Percentiles rank a stretch among this genome's conserved stretches.
phyloP scores from a whole-genome alignment of 306 rosid genomes.

The Geum urbanum region DNA sequence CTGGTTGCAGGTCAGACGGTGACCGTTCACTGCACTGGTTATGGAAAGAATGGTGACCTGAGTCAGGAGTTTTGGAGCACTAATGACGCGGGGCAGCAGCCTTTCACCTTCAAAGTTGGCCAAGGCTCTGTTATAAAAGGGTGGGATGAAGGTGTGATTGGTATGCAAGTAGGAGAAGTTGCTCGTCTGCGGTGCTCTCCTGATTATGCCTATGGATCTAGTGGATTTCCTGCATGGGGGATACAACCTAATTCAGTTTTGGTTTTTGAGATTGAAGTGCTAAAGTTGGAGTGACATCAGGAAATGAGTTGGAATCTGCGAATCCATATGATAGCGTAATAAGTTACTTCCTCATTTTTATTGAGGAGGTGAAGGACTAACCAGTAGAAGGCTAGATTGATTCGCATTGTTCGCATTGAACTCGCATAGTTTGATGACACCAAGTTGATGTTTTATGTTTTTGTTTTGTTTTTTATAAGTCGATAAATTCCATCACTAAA shows the following conservation, averaged over 20 bases:
- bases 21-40: slow-evolving; percentile 96
- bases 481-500: too few species aligned
- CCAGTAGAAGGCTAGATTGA: background rate
- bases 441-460: too few species aligned
- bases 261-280: slow-evolving; percentile 85
- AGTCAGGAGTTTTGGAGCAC: slow-evolving; percentile 95
- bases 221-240: slow-evolving; percentile 86
- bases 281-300: slow-evolving; percentile 15
- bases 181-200: slow-evolving; percentile 98
- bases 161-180: slow-evolving; percentile 90
- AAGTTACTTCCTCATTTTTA: background rate
- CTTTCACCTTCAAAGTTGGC: slow-evolving; percentile 74
- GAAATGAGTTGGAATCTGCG: background rate
- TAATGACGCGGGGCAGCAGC: slow-evolving; percentile 80
- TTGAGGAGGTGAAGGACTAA: background rate
- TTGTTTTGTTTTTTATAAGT: too few species aligned
- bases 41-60: slow-evolving; percentile 69
- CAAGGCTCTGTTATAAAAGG: slow-evolving; percentile 88
- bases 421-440: too few species aligned
- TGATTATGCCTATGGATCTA: slow-evolving; percentile 87
- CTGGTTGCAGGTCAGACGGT: slow-evolving; percentile 68
- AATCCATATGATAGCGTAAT: slow-evolving; percentile 5
- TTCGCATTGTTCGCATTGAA: too few species aligned
- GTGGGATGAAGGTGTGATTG: slow-evolving; percentile 95
- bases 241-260: slow-evolving; percentile 72